Conservation (phyloP, 169 alveolate genomes). For the Cryptosporidium tyzzeri region DNA sequence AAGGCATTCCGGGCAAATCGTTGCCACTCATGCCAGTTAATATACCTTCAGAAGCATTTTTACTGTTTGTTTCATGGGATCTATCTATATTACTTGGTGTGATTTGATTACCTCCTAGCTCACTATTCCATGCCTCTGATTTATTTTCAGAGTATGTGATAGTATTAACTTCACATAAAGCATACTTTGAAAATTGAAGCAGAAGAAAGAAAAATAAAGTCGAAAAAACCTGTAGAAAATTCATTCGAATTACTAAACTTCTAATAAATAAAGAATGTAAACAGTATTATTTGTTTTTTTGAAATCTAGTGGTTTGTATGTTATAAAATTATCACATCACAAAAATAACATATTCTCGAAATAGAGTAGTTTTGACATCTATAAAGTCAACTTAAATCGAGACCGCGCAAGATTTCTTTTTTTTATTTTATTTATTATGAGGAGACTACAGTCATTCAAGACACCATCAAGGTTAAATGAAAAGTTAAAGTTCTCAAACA, state of each 20-base stretch:
- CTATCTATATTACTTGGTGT: background rate
- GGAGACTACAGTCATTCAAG: conserved; percentile 67
- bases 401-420: background rate
- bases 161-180: background rate
- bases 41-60: background rate
- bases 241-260: conserved; percentile 12
- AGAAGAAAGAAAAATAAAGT: conserved; percentile 15
- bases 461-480: conserved; percentile 46
- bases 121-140: background rate
- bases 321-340: conserved; percentile 32
- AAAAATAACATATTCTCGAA: conserved; percentile 17
- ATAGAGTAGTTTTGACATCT: background rate
- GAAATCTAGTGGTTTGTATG: background rate
- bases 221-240: conserved; percentile 12
- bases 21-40: background rate
- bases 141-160: conserved; percentile 11
- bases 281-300: background rate
- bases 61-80: background rate
- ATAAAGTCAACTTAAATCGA: background rate
- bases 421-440: conserved; percentile 2
- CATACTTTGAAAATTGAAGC: conserved; percentile 20
- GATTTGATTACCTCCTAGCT: background rate
- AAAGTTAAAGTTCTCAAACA: conserved; percentile 33
- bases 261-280: background rate
- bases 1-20: background rate